These are phyloP conservation scores for Xylaria scruposa DNA, from an alignment of 495 filamentous ascomycete genomes.

Conservation along the genomic window DNA sequence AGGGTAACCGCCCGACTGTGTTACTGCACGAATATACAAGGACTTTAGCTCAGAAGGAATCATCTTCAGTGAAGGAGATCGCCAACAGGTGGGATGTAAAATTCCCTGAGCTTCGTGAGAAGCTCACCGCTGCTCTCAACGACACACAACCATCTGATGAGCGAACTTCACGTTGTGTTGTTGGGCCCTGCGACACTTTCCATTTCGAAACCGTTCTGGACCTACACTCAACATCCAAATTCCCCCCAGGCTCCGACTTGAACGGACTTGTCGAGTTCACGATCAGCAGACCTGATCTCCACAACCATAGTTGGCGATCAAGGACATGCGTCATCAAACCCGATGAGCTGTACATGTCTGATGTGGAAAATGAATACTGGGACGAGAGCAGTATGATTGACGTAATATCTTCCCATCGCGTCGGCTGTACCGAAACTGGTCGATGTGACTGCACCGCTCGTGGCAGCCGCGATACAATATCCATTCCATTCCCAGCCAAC, in stretches of 20 bases:
- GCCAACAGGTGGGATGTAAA: conserved; percentile 47
- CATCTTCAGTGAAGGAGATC: conserved; percentile 50
- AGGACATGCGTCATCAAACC: conserved; percentile 57
- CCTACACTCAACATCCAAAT: conserved; percentile 51
- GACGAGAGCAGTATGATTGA: conserved; percentile 42
- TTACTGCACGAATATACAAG: conserved; percentile 58
- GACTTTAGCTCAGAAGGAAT: conserved; percentile 48
- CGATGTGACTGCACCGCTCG: conserved; percentile 42
- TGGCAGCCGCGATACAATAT: conserved; percentile 44
- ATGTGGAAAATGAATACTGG: conserved; percentile 40
- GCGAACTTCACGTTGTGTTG: conserved; percentile 38
- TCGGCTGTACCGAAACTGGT: conserved; percentile 44
- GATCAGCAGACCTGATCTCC: conserved; percentile 50
- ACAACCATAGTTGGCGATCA: conserved; percentile 57
- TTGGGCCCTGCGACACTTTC: conserved; percentile 56
- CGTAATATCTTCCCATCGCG: conserved; percentile 47
- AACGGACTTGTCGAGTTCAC: conserved; percentile 56
- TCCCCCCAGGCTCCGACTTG: conserved; percentile 55
- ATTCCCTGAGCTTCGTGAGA: conserved; percentile 52
- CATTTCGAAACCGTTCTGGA: conserved; percentile 58
- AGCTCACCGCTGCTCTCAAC: conserved; percentile 45
- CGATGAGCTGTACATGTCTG: conserved; percentile 51
- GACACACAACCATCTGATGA: conserved; percentile 43
- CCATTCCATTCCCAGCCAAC: conserved; percentile 57
- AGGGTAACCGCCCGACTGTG: conserved; percentile 37